phyloP scores from a whole-genome alignment of 2,329 filamentous ascomycete species.

The Plenodomus lindquistii region DNA sequence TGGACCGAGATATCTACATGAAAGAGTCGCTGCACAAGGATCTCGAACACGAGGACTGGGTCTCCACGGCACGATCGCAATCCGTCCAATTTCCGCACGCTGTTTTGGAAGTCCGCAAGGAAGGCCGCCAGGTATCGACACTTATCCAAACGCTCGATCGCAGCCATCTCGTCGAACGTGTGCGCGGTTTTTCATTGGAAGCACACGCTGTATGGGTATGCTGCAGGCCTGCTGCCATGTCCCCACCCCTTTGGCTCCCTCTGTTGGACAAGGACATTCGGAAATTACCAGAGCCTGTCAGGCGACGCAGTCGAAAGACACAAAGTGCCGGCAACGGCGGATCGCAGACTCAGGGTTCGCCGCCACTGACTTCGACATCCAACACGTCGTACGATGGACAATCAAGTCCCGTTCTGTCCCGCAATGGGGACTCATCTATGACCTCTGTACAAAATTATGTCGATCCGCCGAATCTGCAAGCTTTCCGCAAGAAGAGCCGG shows the following conservation, averaged over 20 bases:
- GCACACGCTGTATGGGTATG: constrained; percentile 57
- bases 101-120: constrained; percentile 55
- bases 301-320: constrained; percentile 31
- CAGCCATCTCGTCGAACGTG: constrained; percentile 55
- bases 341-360: constrained; percentile 28
- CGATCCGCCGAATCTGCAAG: constrained; percentile 45
- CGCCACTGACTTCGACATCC: constrained; percentile 43
- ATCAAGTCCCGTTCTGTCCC: constrained; percentile 32
- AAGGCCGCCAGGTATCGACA: constrained; percentile 46
- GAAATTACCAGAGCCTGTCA: constrained; percentile 52
- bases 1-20: constrained; percentile 54
- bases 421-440: constrained; percentile 39
- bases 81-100: constrained; percentile 53
- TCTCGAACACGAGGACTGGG: constrained; percentile 38
- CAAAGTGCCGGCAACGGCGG: constrained; percentile 23
- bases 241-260: constrained; percentile 54
- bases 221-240: constrained; percentile 50
- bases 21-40: constrained; percentile 35
- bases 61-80: constrained; percentile 24
- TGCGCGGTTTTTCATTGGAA: constrained; percentile 59
- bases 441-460: constrained; percentile 42
- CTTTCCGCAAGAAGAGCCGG: constrained; percentile 50
- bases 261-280: constrained; percentile 56
- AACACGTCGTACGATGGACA: constrained; percentile 44
- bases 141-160: constrained; percentile 51